Base-by-base conservation (phyloP, 345 rosid genomes). In the sweet orange (Citrus sinensis) region DNA sequence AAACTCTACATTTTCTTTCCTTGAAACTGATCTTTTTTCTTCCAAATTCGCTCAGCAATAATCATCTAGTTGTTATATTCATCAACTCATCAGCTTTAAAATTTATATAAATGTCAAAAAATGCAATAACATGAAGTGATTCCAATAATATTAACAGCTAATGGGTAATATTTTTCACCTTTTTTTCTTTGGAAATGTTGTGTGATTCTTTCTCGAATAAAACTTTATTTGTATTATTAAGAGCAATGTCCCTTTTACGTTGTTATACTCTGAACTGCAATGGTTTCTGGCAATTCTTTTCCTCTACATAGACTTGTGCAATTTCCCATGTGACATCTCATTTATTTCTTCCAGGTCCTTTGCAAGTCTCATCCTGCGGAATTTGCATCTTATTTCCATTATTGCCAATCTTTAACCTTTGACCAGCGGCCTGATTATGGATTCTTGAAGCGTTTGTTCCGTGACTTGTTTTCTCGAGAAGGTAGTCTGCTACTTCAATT, bases 371-470 rank as follows among this genome's bases (percentile, higher is more conserved):
- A 89, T 78, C 90, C 92, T 0, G 89, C 83, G 76, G 92, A 91
- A 83, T 91, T 91, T 77, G 94, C 88, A 27, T 94, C 98, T 25
- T 94, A 91, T 83, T 88, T 94, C 75, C 94, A 88, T 84, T 94
- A 94, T 76, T 94, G 98, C 79, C 94, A 91, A 74, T 93, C 98
- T 4, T 75, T 91, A 79, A 88, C 87, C 42, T 94, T 94, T 81
- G 96, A 94, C 71, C 95, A 91, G 80, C 86, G 89, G 56, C 98
- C 97, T 78, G 97, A 94, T 86, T 94, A 93, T 87, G 92, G 93
- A 74, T 93, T 90, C 78, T 78, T 94, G 83, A 94, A 83, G 88
- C 88, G 95, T 63, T 87, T 93, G 27, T 94, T 94, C 78, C 90
- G 91, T 70, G 98, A 90, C 77, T 79, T 93, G 83, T 90, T 94